Conservation (phyloP, 129 eudicot species). For the Escallonia rubra region DNA sequence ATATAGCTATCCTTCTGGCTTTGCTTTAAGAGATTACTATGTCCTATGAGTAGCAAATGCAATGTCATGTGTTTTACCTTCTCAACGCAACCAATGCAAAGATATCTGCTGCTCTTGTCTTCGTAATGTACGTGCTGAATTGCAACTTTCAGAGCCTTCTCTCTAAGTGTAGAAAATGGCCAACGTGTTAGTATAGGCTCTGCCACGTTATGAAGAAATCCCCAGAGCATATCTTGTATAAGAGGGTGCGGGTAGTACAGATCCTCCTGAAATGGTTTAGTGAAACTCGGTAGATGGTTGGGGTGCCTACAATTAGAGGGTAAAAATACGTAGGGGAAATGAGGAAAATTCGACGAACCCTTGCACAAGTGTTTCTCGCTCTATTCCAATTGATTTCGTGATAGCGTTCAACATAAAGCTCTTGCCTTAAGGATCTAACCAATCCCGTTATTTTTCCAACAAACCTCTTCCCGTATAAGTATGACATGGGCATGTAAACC, state of each 20-base stretch:
- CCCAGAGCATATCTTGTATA: slow-evolving; percentile 54
- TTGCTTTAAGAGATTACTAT: too few relatives aligned
- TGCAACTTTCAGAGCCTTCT: slow-evolving; percentile 40
- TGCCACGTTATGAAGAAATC: slow-evolving; percentile 31
- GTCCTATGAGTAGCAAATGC: not conserved
- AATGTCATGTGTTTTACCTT: slow-evolving; percentile 29
- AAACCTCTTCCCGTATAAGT: slow-evolving; percentile 24
- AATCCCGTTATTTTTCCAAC: slow-evolving; percentile 26
- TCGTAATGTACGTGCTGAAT: slow-evolving; percentile 66
- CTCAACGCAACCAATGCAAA: slow-evolving; percentile 60
- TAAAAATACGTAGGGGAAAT: too few relatives aligned
- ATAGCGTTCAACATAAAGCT: slow-evolving; percentile 29
- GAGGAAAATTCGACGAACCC: slow-evolving; percentile 8
- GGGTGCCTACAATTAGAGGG: too few relatives aligned
- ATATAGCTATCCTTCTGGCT: too few relatives aligned
- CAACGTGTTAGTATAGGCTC: slow-evolving; percentile 48
- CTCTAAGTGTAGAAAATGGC: slow-evolving; percentile 44
- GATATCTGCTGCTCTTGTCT: slow-evolving; percentile 45
- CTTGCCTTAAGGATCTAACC: slow-evolving; percentile 25
- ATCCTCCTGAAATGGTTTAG: slow-evolving; percentile 44
- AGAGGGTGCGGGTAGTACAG: slow-evolving; percentile 52
- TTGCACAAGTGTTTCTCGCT: slow-evolving; percentile 26
- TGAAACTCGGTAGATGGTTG: too few relatives aligned
- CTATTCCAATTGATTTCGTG: slow-evolving; percentile 34
- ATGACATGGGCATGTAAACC: slow-evolving; percentile 44